Evolutionary conservation across 768 basidiomycete genomes (phyloP).

Genomic region (Vishniacozyma victoriae): DNA sequence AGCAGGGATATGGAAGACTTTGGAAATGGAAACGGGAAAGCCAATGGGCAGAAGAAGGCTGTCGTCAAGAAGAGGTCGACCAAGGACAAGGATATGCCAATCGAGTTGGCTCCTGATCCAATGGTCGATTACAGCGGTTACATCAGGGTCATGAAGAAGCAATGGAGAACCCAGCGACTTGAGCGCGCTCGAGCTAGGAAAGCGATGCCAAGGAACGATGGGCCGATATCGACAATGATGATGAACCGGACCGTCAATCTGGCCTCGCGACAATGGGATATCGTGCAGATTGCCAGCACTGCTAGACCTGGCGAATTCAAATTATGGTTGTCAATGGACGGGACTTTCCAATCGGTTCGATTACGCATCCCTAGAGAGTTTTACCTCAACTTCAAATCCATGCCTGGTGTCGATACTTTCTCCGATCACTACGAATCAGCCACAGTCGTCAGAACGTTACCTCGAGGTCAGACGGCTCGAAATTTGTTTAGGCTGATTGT

Average conservation of each 20-base stretch:
- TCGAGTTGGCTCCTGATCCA: slow-evolving; percentile 58
- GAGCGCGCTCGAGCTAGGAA: slow-evolving; percentile 45
- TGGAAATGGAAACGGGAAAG: slow-evolving; percentile 33
- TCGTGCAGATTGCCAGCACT: slow-evolving; percentile 74
- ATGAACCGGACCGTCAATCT: slow-evolving; percentile 51
- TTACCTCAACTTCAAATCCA: slow-evolving; percentile 79
- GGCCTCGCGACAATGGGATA: slow-evolving; percentile 74
- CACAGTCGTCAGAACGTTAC: slow-evolving; percentile 69
- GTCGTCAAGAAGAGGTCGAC: slow-evolving; percentile 55
- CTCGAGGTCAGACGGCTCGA: slow-evolving; percentile 66
- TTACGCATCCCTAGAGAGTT: slow-evolving; percentile 86
- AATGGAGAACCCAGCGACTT: slow-evolving; percentile 65
- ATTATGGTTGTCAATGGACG: slow-evolving; percentile 79
- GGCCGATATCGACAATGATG: slow-evolving; percentile 65
- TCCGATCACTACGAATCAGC: slow-evolving; percentile 64
- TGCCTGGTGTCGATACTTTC: slow-evolving; percentile 63
- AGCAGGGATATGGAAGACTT: slow-evolving; percentile 62
- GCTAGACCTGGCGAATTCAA: slow-evolving; percentile 72
- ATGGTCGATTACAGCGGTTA: slow-evolving; percentile 64
- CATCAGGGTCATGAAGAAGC: slow-evolving; percentile 67
- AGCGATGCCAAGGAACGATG: slow-evolving; percentile 41
- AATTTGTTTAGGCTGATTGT: slow-evolving; percentile 80
- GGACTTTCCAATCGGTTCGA: slow-evolving; percentile 69
- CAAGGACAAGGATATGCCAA: slow-evolving; percentile 51
- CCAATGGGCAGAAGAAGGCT: slow-evolving; percentile 33